phyloP scores from a whole-genome alignment of 306 rosid species.

The Cicer judaicum region DNA sequence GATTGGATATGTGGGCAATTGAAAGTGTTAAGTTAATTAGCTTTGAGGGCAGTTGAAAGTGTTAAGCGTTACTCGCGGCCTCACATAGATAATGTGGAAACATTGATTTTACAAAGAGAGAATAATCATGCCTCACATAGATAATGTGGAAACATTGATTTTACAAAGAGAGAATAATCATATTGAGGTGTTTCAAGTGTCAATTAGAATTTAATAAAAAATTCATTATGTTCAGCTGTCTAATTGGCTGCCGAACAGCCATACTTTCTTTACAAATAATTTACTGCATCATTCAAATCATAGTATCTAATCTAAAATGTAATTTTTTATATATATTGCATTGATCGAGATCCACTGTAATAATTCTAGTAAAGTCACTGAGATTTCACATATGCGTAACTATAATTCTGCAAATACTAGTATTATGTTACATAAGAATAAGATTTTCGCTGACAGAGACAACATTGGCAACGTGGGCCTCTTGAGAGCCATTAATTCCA shows the following conservation, averaged over 20 bases:
- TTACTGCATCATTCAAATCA: too few relatives aligned
- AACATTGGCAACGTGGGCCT: constrained; percentile 12
- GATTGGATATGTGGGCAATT: too few relatives aligned
- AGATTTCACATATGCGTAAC: not conserved
- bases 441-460: not conserved
- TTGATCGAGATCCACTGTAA: too few relatives aligned
- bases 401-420: too few relatives aligned
- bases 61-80: not conserved
- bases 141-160: not conserved
- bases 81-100: not conserved
- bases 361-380: too few relatives aligned
- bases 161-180: not conserved
- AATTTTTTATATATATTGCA: too few relatives aligned
- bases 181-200: not conserved
- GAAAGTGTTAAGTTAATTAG: too few relatives aligned
- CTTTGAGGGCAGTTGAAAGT: not conserved
- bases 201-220: not conserved
- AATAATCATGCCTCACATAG: too few relatives aligned
- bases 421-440: too few relatives aligned
- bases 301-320: too few relatives aligned
- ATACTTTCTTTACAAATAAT: not conserved
- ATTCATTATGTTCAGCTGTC: not conserved
- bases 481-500: constrained; percentile 19
- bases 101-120: too few relatives aligned
- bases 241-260: not conserved